Base-by-base conservation (phyloP, 208 protist species). In the Acanthamoeba healyi region DNA sequence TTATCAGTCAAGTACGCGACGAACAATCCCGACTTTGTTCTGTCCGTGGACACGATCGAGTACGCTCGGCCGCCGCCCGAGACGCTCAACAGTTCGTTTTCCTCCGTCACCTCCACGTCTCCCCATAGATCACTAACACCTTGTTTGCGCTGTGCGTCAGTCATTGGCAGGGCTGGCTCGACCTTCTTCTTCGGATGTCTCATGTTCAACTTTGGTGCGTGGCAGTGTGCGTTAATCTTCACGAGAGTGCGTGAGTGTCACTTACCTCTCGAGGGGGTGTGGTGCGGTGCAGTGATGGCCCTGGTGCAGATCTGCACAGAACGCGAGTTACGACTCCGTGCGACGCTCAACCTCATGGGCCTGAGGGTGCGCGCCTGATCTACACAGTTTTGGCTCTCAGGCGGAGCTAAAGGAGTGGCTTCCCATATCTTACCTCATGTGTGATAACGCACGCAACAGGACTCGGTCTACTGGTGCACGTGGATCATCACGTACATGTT, bases 311-410 rank as follows among this genome's bases (percentile, higher is more conserved):
- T 96, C 14, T 77, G 94, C 19, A 74, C 38, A 2, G 96, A 97
- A 61, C 94, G 96, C 2, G 96, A 97, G 81, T 74, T 67, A 6
- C 94, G 95, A 34, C 94, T 97, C 34, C 40, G 96, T n/a, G 92
- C 94, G 34, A 74, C 81, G 34, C 96, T 97, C 95, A 94, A 94
- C 56, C 86, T 96, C 40, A 97, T 97, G 96, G 96, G 96, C 42
- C 63, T 97, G 7, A 89, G 14, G 36, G 87, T 93, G 49, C 38
- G 22, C n/a, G 22, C n/a, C n/a, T n/a, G n/a, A n/a, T n/a, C n/a
- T n/a, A n/a, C n/a, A n/a, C n/a, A n/a, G n/a, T n/a, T n/a, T n/a
- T n/a, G n/a, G n/a, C n/a, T n/a, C n/a, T n/a, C n/a, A n/a, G n/a
- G n/a, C n/a, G n/a, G n/a, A n/a, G n/a, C n/a, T n/a, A n/a, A n/a